phyloP scores from a whole-genome alignment of 2,329 filamentous ascomycete species.

The Claviceps sorghi region DNA sequence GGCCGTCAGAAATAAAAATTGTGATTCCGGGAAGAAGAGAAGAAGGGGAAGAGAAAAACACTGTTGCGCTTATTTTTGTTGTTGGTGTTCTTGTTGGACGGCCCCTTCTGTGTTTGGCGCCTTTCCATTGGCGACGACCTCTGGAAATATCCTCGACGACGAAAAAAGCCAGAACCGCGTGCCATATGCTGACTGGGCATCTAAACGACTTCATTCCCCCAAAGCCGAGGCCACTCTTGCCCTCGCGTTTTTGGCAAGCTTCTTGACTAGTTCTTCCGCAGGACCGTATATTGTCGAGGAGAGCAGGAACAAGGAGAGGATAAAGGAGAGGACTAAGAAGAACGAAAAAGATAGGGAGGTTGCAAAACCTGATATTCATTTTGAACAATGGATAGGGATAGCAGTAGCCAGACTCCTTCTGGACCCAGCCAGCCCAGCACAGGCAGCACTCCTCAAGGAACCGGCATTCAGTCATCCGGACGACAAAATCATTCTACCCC shows the following conservation, averaged over 20 bases:
- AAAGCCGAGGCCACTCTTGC: neutral
- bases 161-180: neutral
- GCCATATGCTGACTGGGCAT: neutral
- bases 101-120: neutral
- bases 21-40: neutral
- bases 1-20: neutral
- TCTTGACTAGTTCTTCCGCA: neutral
- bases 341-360: neutral
- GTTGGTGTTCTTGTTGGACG: neutral
- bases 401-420: constrained; percentile 15
- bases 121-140: neutral
- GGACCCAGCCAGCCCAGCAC: constrained; percentile 18
- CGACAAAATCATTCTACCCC: constrained; percentile 5
- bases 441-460: constrained; percentile 20
- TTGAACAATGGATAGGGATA: constrained; percentile 19
- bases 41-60: neutral
- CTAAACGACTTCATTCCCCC: neutral
- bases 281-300: neutral
- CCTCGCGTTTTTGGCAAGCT: neutral
- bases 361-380: neutral
- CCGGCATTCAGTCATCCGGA: constrained; percentile 11
- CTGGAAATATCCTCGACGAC: neutral
- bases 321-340: neutral
- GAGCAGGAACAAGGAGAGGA: neutral
- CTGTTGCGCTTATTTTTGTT: neutral